Base-by-base conservation (phyloP, 2,329 filamentous ascomycete genomes). In the Drechmeria coniospora region DNA sequence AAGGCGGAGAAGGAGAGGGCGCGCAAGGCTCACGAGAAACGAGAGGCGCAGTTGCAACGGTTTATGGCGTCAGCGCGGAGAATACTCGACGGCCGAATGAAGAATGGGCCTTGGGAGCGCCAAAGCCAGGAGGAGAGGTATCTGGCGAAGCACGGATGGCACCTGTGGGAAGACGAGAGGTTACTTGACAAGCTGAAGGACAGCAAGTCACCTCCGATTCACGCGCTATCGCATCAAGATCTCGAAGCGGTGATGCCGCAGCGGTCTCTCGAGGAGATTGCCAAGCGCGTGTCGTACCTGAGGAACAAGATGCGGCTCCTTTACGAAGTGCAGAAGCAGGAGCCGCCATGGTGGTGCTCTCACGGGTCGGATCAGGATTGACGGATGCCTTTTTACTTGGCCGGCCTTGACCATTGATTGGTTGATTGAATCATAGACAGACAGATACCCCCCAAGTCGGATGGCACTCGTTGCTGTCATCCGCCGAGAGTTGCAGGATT, bases 261-360 rank as follows among this genome's bases (percentile, higher is more conserved):
- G 3, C 36, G 46, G 14, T 33, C 26, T 12, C 21, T 26, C 13
- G 12, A 22, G 9, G 40, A 47, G 25, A 25, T 49, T 2, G 21
- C 26, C 13, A 18, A 40, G 20, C 34, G 45, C 5, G 35, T 38
- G 18, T 24, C n/a, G 15, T 28, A 36, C n/a, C 16, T 49, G 29
- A 43, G 29, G 27, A 30, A 22, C n/a, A 27, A 27, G 12, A 36
- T 43, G 27, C 35, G 36, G 15, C 16, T 21, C 19, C 42, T 41
- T 21, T 44, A 39, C 27, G 26, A 40, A 23, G 24, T 18, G 10
- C n/a, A 4, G 21, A 36, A 33, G 4, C 10, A 28, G 3, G 14
- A 13, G 5, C 45, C 46, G 11, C 46, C 46, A 11, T 21, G 29
- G 13, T 49, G 46, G 44, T 47, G 42, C 17, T 39, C 38, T 21